Evolutionary conservation across 495 filamentous ascomycete genomes (phyloP), one percentile per base, ranked within the genome.

Genomic region (Delitschia confertaspora): DNA sequence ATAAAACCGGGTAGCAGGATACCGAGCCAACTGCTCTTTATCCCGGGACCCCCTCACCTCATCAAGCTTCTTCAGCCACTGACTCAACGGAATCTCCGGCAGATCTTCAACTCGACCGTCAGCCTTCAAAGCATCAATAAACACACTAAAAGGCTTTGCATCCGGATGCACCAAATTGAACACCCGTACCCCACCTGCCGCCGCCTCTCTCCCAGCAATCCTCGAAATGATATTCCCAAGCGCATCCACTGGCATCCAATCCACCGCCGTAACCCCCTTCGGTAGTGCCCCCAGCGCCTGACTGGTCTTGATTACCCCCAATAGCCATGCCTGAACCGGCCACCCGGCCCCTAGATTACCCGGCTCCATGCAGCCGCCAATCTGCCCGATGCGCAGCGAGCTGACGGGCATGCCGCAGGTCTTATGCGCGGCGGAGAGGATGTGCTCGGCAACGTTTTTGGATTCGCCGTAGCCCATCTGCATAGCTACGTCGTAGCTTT

Each of bases 191-290:
- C 6, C 29, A 2, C 16, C 11, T 2, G 11, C 29, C 29, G 11
- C 11, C 6, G n/a, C 29, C 29, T 14, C 29, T 14, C 11, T 31
- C 29, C 6, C 6, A n/a, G 2, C 33, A 11, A 33, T 33, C 21
- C 1, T 8, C 25, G 2, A 42, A 21, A 6, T 42, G 26, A 13
- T 16, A 19, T 7, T 18, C 6, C 31, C 26, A 19, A 49, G 33
- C 6, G 8, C 17, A 33, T 54, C 45, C 14, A 49, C 51, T 6
- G 51, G 51, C 1, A 49, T 33, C 51, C 51, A 49, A 27, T 54
- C 51, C 3, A 49, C 29, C 7, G 30, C 25, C 8, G 38, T 3
- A 1, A 45, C 27, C 3, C n/a, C 16, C 6, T 11, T 16, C 0
- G 48, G 48, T 10, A 45, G 11, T 2, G 19, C 20, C 1, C 33